Conservation (phyloP, 2,329 filamentous ascomycete genomes). For the Colletotrichum falcatum region DNA sequence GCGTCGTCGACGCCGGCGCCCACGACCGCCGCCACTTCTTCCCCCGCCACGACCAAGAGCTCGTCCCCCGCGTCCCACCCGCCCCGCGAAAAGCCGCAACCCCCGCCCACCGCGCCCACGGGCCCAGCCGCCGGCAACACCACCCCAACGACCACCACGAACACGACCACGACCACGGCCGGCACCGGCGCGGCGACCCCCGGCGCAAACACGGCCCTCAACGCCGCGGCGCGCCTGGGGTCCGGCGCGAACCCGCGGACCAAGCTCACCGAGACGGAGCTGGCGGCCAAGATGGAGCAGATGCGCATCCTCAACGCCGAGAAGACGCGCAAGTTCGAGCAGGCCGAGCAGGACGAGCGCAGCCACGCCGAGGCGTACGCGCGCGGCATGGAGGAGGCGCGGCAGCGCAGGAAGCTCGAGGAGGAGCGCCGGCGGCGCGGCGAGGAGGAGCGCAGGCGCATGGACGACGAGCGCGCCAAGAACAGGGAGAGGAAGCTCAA, state of each 20-base stretch:
- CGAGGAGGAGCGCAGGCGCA: conserved; percentile 63
- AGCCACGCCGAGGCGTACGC: conserved; percentile 67
- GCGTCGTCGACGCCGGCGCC: conserved; percentile 8
- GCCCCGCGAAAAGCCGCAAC: conserved; percentile 44
- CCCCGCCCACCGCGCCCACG: conserved; percentile 33
- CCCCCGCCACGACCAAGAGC: conserved; percentile 10
- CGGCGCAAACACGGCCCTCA: conserved; percentile 49
- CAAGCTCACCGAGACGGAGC: conserved; percentile 70
- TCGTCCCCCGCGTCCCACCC: conserved; percentile 38
- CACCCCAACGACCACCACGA: conserved; percentile 7
- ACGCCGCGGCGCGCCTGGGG: conserved; percentile 57
- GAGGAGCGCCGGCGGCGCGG: conserved; percentile 63
- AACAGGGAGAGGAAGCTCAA: conserved; percentile 72
- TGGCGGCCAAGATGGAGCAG: conserved; percentile 69
- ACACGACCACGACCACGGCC: neutral
- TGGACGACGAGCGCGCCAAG: conserved; percentile 70
- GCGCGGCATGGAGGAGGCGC: conserved; percentile 67
- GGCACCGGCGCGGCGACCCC: conserved; percentile 18
- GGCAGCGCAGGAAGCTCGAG: conserved; percentile 63
- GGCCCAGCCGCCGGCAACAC: conserved; percentile 5
- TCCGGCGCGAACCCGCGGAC: conserved; percentile 70
- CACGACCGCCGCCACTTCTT: neutral
- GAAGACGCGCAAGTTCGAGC: conserved; percentile 69
- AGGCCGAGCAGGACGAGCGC: conserved; percentile 67
- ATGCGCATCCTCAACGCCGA: conserved; percentile 70